These are phyloP conservation scores for Calocybe cyanea DNA, from an alignment of 768 basidiomycete genomes.

Conservation along the genomic window DNA sequence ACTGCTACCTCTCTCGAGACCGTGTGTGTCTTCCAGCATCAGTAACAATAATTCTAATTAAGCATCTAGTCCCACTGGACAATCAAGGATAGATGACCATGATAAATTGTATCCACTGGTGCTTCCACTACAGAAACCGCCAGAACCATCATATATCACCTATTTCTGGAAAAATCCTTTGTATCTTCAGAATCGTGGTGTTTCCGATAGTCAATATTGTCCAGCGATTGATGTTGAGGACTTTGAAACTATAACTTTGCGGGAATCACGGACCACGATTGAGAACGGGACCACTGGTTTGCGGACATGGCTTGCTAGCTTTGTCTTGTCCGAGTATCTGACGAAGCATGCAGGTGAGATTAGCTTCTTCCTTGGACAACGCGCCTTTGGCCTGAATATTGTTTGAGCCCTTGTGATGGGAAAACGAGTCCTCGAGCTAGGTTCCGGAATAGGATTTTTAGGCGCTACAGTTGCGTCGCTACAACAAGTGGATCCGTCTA, in stretches of 20 bases:
- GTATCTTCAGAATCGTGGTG: neutral
- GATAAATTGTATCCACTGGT: slow-evolving; percentile 24
- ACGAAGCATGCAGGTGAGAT: slow-evolving; percentile 50
- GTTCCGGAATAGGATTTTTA: slow-evolving; percentile 74
- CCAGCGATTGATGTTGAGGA: slow-evolving; percentile 17
- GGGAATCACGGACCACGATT: slow-evolving; percentile 71
- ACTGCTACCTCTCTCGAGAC: slow-evolving; percentile 35
- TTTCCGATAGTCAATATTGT: neutral
- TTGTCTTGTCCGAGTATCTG: slow-evolving; percentile 60
- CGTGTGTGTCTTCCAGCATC: slow-evolving; percentile 20
- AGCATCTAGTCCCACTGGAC: slow-evolving; percentile 17
- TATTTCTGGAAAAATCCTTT: slow-evolving; percentile 49
- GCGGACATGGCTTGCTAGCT: slow-evolving; percentile 75
- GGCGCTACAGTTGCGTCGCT: slow-evolving; percentile 59
- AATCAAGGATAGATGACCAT: slow-evolving; percentile 17
- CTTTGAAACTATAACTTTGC: slow-evolving; percentile 50
- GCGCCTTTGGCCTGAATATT: neutral
- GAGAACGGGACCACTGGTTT: slow-evolving; percentile 78
- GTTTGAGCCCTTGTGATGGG: slow-evolving; percentile 43
- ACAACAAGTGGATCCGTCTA: slow-evolving; percentile 33
- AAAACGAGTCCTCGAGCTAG: slow-evolving; percentile 64
- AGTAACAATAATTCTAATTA: slow-evolving; percentile 4
- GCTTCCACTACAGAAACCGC: slow-evolving; percentile 29
- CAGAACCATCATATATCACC: slow-evolving; percentile 59
- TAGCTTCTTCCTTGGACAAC: neutral